Conservation (phyloP, 176 grass and related monocot genomes). For the Tillandsia fasciculata region DNA sequence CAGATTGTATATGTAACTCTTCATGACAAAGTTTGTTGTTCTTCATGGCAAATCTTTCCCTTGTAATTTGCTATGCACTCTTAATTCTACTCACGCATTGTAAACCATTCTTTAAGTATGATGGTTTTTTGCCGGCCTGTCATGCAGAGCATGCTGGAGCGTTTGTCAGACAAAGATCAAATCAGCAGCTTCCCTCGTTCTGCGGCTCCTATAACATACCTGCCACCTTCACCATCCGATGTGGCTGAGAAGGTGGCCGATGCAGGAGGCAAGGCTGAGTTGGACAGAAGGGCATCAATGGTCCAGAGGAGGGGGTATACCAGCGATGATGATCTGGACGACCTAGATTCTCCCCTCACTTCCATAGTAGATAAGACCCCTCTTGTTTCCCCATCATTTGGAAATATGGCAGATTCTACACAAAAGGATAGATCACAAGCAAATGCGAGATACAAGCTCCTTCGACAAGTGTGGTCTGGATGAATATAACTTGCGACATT, state of each 20-base stretch:
- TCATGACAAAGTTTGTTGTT: no score
- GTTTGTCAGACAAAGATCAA: slow-evolving; percentile 12
- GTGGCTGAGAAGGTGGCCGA: slow-evolving; percentile 47
- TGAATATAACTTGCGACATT: neutral
- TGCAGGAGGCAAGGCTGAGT: slow-evolving; percentile 15
- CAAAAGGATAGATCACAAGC: slow-evolving; percentile 28
- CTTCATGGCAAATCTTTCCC: no score
- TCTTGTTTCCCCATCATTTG: slow-evolving; percentile 27
- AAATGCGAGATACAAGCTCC: slow-evolving; percentile 49
- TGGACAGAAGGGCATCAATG: slow-evolving; percentile 50
- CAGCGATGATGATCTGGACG: slow-evolving; percentile 67
- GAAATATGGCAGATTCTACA: slow-evolving; percentile 1
- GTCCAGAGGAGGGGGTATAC: slow-evolving; percentile 66
- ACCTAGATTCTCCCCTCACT: slow-evolving; percentile 49
- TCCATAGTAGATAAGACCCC: slow-evolving; percentile 40
- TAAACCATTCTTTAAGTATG: neutral
- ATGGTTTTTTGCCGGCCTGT: neutral
- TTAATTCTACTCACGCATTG: neutral
- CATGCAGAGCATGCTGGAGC: slow-evolving; percentile 59
- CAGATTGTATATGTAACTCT: no score
- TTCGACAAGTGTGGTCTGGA: slow-evolving; percentile 71
- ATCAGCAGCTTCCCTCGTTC: slow-evolving; percentile 39
- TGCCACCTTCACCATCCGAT: slow-evolving; percentile 21
- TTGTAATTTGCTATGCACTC: no score
- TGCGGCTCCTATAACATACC: slow-evolving; percentile 41